phyloP scores from a whole-genome alignment of 2,329 filamentous ascomycete species.

The Fusarium brevicatenulatum region DNA sequence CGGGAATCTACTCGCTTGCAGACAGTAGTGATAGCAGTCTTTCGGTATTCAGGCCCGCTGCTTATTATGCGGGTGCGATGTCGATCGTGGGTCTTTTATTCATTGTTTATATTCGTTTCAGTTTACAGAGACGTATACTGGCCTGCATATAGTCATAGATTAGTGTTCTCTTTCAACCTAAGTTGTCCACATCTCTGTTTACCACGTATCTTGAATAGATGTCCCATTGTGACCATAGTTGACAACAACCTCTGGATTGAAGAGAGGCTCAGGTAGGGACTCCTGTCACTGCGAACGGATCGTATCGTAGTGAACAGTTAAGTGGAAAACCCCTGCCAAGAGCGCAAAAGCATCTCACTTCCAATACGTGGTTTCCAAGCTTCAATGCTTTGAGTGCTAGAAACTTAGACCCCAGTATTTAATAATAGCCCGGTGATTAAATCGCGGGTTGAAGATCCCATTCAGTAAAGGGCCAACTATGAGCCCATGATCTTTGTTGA shows the following conservation, averaged over 20 bases:
- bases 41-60: slow-evolving; percentile 23
- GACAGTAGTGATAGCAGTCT: not conserved
- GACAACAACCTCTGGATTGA: rapidly evolving
- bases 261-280: rapidly evolving
- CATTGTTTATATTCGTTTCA: slow-evolving; percentile 22
- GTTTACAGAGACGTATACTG: not conserved
- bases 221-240: no score
- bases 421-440: not conserved
- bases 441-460: no score
- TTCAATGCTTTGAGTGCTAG: no score
- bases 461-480: not conserved
- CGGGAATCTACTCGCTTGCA: slow-evolving; percentile 34
- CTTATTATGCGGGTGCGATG: slow-evolving; percentile 34
- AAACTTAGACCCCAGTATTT: rapidly evolving
- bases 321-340: rapidly evolving
- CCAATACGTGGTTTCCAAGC: rapidly evolving
- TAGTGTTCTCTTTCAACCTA: not conserved
- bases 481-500: not conserved
- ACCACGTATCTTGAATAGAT: rapidly evolving
- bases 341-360: no score
- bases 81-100: slow-evolving; percentile 27
- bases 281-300: no score
- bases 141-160: not conserved
- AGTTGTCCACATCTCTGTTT: not conserved
- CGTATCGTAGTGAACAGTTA: rapidly evolving